Evolutionary conservation across 345 rosid species (phyloP).

Genomic region (Reutealis trisperma): DNA sequence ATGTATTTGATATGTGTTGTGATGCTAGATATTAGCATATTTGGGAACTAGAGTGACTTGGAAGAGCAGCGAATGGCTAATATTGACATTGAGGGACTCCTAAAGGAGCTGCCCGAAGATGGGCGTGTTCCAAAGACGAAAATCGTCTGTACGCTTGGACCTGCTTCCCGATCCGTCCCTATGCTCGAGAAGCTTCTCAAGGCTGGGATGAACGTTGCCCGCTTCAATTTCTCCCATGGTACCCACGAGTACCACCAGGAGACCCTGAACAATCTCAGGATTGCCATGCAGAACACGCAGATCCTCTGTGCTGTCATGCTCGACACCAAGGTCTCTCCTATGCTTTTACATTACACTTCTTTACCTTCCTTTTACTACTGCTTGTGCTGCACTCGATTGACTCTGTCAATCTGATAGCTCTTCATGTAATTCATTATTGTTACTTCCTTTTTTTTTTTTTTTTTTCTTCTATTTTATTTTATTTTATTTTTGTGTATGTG

Average conservation of each 20-base stretch:
- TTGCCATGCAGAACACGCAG: slow-evolving; percentile 31
- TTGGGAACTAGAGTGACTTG: not conserved
- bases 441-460: not conserved
- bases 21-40: not conserved
- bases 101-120: slow-evolving; percentile 57
- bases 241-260: slow-evolving; percentile 91
- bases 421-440: not conserved
- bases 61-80: slow-evolving; percentile 59
- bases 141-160: slow-evolving; percentile 95
- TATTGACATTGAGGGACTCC: slow-evolving; percentile 79
- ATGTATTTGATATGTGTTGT: not conserved
- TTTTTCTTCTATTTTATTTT: not conserved
- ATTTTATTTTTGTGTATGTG: no score
- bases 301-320: slow-evolving; percentile 39
- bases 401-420: not conserved
- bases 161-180: slow-evolving; percentile 77
- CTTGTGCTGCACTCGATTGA: not conserved
- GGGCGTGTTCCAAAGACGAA: slow-evolving; percentile 77
- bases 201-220: slow-evolving; percentile 98
- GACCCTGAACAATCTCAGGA: slow-evolving; percentile 72
- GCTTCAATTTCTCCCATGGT: slow-evolving; percentile 98
- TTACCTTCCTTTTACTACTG: not conserved
- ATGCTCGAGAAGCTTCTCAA: slow-evolving; percentile 87
- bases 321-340: slow-evolving; percentile 28
- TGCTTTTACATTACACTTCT: not conserved